phyloP scores from a whole-genome alignment of 1,284 basidiomycete genomes.

The Sphaerobolus stellatus region DNA sequence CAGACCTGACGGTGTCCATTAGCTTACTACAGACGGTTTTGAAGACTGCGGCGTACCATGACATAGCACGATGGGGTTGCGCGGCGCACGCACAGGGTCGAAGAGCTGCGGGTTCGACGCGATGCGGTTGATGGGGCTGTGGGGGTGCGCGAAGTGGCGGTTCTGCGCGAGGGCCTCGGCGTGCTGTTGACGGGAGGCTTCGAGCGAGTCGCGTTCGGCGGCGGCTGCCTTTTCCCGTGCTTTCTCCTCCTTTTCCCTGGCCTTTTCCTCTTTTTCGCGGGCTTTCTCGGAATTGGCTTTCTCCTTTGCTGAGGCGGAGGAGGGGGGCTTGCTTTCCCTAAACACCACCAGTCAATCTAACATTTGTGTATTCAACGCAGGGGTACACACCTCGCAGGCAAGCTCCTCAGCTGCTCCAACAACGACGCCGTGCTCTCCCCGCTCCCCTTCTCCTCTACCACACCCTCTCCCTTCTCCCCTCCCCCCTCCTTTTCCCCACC shows the following conservation, averaged over 20 bases:
- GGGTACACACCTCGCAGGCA: neutral
- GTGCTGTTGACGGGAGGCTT: conserved; percentile 1
- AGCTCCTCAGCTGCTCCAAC: conserved; percentile 6
- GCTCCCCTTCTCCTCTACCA: neutral
- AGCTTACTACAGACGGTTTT: neutral
- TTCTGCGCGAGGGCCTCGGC: conserved; percentile 15
- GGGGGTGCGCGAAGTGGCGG: conserved; percentile 20
- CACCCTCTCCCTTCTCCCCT: neutral
- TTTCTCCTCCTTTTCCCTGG: neutral
- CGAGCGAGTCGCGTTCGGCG: conserved; percentile 1
- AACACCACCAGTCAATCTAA: no score
- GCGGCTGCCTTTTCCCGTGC: neutral
- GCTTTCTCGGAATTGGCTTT: neutral
- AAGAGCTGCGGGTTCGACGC: conserved; percentile 70
- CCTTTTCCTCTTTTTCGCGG: neutral
- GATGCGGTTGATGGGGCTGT: conserved; percentile 68
- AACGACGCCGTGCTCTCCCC: conserved; percentile 5
- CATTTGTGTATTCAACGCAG: neutral
- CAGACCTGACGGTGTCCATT: conserved; percentile 55
- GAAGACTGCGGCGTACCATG: conserved; percentile 73
- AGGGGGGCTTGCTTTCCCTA: no score
- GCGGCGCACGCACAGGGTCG: conserved; percentile 74
- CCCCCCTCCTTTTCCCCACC: neutral
- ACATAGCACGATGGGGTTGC: conserved; percentile 90
- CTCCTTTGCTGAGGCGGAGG: neutral